Percentiles rank a stretch among this genome's conserved stretches.
Conservation (phyloP, 352 stramenopile species). For the Thalassiosira pacifica region DNA sequence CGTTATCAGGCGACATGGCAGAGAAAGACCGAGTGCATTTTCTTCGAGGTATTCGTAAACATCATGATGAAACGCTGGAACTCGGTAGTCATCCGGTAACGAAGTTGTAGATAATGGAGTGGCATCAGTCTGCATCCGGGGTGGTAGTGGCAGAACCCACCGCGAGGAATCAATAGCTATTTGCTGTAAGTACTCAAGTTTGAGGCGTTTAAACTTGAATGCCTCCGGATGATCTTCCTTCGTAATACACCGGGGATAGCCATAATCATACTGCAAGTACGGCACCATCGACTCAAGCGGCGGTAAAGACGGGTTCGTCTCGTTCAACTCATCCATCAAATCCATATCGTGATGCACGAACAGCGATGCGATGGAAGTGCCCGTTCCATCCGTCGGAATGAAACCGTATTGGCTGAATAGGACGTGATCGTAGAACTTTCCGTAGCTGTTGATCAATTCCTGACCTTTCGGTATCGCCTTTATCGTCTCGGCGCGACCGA, state of each 20-base stretch:
- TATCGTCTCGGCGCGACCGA: constrained; percentile 5
- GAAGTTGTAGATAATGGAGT: constrained; percentile 22
- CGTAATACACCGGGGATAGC: constrained; percentile 26
- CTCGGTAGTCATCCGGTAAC: constrained; percentile 21
- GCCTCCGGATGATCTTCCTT: constrained; percentile 14
- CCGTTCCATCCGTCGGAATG: constrained; percentile 19
- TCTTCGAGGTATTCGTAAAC: constrained; percentile 30
- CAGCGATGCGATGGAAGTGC: constrained; percentile 16
- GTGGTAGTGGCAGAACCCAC: constrained; percentile 20
- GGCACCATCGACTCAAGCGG: neutral
- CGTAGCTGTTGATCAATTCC: constrained; percentile 32
- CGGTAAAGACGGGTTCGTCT: constrained; percentile 1
- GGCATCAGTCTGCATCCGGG: neutral
- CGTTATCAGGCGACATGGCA: constrained; percentile 34
- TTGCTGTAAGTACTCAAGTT: constrained; percentile 22
- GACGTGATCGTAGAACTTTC: constrained; percentile 17
- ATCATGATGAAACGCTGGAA: constrained; percentile 15
- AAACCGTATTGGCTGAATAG: constrained; percentile 35
- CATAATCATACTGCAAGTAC: constrained; percentile 41
- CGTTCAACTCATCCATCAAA: constrained; percentile 19
- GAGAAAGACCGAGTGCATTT: constrained; percentile 22
- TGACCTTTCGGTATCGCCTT: constrained; percentile 24
- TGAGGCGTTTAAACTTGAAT: constrained; percentile 34
- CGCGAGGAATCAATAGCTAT: constrained; percentile 15
- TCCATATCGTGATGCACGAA: constrained; percentile 23